Base-by-base conservation (phyloP, 805 yeast genomes). In the Starmera pachycereana region DNA sequence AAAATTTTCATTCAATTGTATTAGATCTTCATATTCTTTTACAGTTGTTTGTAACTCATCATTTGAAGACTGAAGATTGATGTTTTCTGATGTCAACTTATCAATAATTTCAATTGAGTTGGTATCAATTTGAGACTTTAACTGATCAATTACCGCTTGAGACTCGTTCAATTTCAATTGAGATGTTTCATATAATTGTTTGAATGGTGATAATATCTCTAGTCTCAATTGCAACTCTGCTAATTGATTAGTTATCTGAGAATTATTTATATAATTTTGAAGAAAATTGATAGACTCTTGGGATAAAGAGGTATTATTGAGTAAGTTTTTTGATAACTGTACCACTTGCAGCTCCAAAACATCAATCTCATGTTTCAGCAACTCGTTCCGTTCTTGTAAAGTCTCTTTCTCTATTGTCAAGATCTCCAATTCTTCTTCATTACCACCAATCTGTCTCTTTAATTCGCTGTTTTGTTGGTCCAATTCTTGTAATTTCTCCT, bases 1-100 rank as follows among this genome's bases (percentile, higher is more conserved):
- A 30, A 76, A 50, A 36, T 72, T 73, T 33, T 58, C 62, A 40
- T 76, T 76, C 12, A 78, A 51, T 28, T 63, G 66, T 40, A 69
- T 71, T 29, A 78, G 47, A 41, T 73, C 77, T 33, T 68, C 71
- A 18, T 74, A 52, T 32, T 73, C 78, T 1, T 57, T 50, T 0
- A 78, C 51, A 2, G 71, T 63, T 4, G 45, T 42, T 22, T 60
- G 55, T n/a, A 74, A 50, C 3, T 44, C 41, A 0, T 42, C 37
- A 4, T 74, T 55, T 34, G 64, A 56, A 4, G 51, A 52, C 8
- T 44, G 46, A 2, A 76, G 56, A n/a, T 50, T 55, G 3, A 51
- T 43, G 44, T 65, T 72, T 37, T 63, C 48, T 13, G 48, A 51
- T 0, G 69, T 63, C 18, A 70, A 50, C 10, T 48, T 54, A 6